Base-by-base conservation (phyloP, 1,284 basidiomycete species). In the Naganishia sp. region DNA sequence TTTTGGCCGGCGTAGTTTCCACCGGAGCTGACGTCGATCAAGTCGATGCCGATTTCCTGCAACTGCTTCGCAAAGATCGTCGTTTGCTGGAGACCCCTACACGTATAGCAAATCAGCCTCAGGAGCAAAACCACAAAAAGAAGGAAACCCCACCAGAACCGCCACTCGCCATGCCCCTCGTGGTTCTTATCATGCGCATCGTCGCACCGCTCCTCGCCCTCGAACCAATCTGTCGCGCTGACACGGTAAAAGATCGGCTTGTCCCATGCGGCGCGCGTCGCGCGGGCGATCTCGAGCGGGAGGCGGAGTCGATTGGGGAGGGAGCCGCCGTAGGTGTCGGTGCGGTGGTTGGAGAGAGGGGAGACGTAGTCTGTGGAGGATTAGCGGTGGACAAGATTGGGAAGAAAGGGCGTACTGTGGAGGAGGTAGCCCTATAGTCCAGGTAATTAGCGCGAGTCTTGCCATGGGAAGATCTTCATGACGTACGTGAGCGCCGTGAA, bases 21-120 rank as follows among this genome's bases (percentile, higher is more conserved):
- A 21, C 87, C 88, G 0, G 84, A 83, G 66, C 85, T 88, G 63
- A 83, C 83, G 77, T 92, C 89, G 60, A 92, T 76, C 36, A 92
- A 80, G 74, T 91, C 90, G 15, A 90, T 82, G 9, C 87, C 88
- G 11, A 86, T 70, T 66, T 85, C 83, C 70, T 83, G 75, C 68
- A 91, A 75, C 75, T 86, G 83, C 28, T 82, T 82, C 2, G 83
- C 82, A 52, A 87, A 81, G 50, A 86, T 72, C 44, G 82, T 87
- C 72, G 84, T 88, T 78, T 92, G 90, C 76, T 90, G 87, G 59
- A 90, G 82, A 15, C 89, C 90, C 88, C 89, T 91, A 61, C 10
- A 3, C 49, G 15, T 13, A 7, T 23, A 42, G 43, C 56, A 50
- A 18, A 5, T 61, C 44, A 54, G 31, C 52, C 52, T 21, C 25